phyloP scores from a whole-genome alignment of 495 filamentous ascomycete genomes.

The Letharia lupina region DNA sequence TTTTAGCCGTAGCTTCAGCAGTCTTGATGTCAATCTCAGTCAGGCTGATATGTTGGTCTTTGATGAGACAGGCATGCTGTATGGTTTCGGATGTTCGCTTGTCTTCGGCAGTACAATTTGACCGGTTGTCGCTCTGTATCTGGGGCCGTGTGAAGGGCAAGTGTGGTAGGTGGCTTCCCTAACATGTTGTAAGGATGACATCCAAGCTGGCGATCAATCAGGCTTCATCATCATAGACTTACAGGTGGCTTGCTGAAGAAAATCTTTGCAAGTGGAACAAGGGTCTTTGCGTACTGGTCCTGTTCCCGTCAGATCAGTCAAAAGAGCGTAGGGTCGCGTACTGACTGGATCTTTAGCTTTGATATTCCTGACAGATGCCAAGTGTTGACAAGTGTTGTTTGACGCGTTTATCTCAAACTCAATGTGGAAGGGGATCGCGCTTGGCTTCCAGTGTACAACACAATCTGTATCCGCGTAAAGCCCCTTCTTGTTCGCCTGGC shows the following conservation, averaged over 20 bases:
- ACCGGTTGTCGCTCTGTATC: not conserved
- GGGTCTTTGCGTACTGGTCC: conserved; percentile 1
- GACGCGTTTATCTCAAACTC: not conserved
- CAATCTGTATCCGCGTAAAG: not conserved
- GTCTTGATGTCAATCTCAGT: conserved; percentile 7
- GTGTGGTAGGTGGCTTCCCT: conserved; percentile 4
- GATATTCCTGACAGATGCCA: conserved; percentile 7
- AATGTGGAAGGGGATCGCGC: conserved; percentile 12
- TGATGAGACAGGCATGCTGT: conserved; percentile 1
- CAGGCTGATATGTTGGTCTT: not conserved
- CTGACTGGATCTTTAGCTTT: conserved; percentile 6
- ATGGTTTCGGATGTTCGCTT: not conserved
- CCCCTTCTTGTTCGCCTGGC: not conserved
- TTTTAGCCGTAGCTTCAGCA: conserved; percentile 10
- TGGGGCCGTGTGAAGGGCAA: conserved; percentile 1
- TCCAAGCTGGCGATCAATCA: not conserved
- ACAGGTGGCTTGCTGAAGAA: not conserved
- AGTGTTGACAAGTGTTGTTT: not conserved
- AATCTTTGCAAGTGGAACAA: conserved; percentile 6
- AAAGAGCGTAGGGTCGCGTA: not conserved
- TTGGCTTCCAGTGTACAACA: conserved; percentile 9
- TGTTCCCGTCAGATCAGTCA: not conserved
- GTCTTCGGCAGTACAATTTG: not conserved
- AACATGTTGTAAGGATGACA: not conserved
- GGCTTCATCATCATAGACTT: not conserved